Conservation (phyloP, 1,284 basidiomycete species). For the Microbotryum saponariae region DNA sequence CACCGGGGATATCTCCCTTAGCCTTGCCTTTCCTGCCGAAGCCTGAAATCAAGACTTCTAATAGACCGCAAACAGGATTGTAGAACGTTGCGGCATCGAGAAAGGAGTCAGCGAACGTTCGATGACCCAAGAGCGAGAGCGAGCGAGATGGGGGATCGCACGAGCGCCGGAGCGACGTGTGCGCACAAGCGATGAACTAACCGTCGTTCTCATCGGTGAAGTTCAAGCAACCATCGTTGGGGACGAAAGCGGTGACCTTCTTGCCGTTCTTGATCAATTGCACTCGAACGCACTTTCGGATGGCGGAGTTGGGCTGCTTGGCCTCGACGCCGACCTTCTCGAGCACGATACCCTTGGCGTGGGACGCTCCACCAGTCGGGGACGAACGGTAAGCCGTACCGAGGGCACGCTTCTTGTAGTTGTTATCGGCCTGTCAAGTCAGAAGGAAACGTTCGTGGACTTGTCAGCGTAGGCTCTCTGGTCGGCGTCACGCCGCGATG, state of each 20-base stretch:
- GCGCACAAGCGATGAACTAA: not conserved
- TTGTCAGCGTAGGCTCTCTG: not conserved
- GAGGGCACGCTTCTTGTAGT: slow-evolving; percentile 99
- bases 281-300: slow-evolving; percentile 99
- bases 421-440: slow-evolving; percentile 75
- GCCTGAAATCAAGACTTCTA: slow-evolving; percentile 85
- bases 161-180: not conserved
- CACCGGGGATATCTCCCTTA: slow-evolving; percentile 80
- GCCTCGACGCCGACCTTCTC: slow-evolving; percentile 82
- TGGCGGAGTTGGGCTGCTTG: slow-evolving; percentile 99
- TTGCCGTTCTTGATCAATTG: slow-evolving; percentile 99
- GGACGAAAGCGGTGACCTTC: slow-evolving; percentile 52
- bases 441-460: slow-evolving; percentile 4
- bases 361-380: slow-evolving; percentile 97
- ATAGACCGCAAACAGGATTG: not conserved
- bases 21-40: slow-evolving; percentile 99
- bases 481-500: not conserved
- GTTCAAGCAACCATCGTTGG: slow-evolving; percentile 96
- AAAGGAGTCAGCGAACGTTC: not conserved
- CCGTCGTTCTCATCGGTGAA: slow-evolving; percentile 88
- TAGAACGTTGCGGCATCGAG: not conserved
- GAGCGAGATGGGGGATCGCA: not conserved
- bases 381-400: slow-evolving; percentile 99
- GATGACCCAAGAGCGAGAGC: not conserved
- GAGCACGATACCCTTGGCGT: slow-evolving; percentile 99